phyloP scores from a whole-genome alignment of 768 basidiomycete species.

The Tulasnella sp. region DNA sequence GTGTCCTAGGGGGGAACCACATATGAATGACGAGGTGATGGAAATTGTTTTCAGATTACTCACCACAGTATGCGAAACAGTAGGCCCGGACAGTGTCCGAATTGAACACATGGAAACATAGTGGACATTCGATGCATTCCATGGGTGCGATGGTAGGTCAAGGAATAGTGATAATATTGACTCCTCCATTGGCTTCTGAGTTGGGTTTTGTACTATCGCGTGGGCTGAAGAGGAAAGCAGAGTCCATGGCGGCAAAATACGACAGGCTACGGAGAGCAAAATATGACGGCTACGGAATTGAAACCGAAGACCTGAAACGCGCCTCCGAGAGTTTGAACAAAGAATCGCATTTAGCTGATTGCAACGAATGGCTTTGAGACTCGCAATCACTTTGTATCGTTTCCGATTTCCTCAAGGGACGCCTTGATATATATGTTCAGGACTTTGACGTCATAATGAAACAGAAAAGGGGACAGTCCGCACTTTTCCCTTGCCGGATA shows the following conservation, averaged over 20 bases:
- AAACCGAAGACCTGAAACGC: background rate
- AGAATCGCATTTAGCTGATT: too few relatives aligned
- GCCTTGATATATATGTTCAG: background rate
- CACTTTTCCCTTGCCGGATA: background rate
- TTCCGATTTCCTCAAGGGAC: background rate
- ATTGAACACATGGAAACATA: background rate
- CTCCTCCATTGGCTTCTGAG: background rate
- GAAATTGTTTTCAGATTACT: background rate
- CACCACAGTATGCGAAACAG: background rate
- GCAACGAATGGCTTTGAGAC: background rate
- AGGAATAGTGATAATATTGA: background rate
- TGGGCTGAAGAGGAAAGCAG: background rate
- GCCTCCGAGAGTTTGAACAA: too few relatives aligned
- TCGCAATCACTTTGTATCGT: background rate
- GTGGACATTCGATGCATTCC: background rate
- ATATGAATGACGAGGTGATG: background rate
- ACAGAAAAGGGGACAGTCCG: background rate
- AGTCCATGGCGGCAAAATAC: background rate
- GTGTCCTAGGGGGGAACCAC: background rate
- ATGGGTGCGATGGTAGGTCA: background rate
- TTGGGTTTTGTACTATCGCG: background rate
- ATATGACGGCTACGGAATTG: background rate
- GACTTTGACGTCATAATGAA: background rate
- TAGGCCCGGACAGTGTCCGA: background rate
- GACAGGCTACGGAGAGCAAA: background rate